A percentile compares a stretch with the other conserved stretches of the same genome.
These are phyloP conservation scores for Saccharomyces eubayanus DNA, from an alignment of 805 yeast species.

Conservation along the genomic window DNA sequence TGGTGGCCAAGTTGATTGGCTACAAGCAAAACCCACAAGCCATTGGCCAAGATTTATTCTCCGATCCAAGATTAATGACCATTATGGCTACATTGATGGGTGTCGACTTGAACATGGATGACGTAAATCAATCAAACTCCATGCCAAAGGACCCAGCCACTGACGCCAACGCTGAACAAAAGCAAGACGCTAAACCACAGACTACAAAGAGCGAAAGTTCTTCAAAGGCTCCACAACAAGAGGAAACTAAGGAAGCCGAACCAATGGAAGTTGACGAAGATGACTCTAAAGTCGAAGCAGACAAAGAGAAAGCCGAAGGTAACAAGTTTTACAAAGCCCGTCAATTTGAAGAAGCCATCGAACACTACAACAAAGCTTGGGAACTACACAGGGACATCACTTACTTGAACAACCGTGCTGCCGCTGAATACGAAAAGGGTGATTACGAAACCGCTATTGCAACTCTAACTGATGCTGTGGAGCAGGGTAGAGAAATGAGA, in stretches of 20 bases:
- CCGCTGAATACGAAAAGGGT: slow-evolving; percentile 95
- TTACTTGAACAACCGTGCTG: slow-evolving; percentile 90
- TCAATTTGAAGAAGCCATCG: slow-evolving; percentile 90
- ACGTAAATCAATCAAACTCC: slow-evolving; percentile 21
- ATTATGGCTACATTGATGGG: slow-evolving; percentile 82
- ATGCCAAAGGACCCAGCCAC: slow-evolving; percentile 31
- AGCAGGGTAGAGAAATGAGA: slow-evolving; percentile 79
- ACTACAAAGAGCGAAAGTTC: slow-evolving; percentile 22
- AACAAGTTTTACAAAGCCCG: slow-evolving; percentile 78
- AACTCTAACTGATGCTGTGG: slow-evolving; percentile 77
- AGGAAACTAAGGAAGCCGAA: slow-evolving; percentile 26
- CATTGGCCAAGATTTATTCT: slow-evolving; percentile 57
- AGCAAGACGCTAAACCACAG: slow-evolving; percentile 9
- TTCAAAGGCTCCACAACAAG: slow-evolving; percentile 20
- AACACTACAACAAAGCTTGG: slow-evolving; percentile 79
- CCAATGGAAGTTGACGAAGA: slow-evolving; percentile 34
- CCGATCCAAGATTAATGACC: slow-evolving; percentile 83
- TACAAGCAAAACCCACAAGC: slow-evolving; percentile 67
- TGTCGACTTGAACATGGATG: slow-evolving; percentile 53
- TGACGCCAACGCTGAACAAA: slow-evolving; percentile 21
- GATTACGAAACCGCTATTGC: slow-evolving; percentile 78
- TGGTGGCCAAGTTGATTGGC: slow-evolving; percentile 55
- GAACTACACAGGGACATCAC: slow-evolving; percentile 75
- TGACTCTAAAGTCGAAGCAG: slow-evolving; percentile 44
- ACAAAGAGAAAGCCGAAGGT: slow-evolving; percentile 72